Evolutionary conservation across 2,329 filamentous ascomycete species (phyloP).

Genomic region (Phaeosphaeria sp.): DNA sequence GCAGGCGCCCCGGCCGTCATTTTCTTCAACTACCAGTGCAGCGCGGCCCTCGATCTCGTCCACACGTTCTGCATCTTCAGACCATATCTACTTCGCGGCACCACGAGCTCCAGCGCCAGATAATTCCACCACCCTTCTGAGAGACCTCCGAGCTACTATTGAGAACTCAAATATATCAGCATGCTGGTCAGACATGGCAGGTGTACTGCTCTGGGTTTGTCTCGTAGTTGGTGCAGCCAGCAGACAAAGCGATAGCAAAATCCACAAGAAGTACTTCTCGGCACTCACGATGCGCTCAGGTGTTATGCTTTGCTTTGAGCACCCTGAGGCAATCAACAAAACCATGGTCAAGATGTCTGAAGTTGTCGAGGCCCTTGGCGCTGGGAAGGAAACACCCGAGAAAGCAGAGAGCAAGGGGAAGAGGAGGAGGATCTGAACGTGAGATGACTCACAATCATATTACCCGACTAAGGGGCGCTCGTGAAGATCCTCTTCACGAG

Average conservation of each 20-base stretch:
- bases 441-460: neutral
- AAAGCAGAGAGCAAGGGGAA: conserved; percentile 10
- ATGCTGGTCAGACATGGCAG: conserved; percentile 46
- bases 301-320: conserved; percentile 46
- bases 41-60: conserved; percentile 14
- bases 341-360: conserved; percentile 37
- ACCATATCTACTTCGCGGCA: conserved; percentile 7
- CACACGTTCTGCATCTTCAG: conserved; percentile 8
- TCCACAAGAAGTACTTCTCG: conserved; percentile 38
- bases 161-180: conserved; percentile 40
- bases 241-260: conserved; percentile 24
- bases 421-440: conserved; percentile 17
- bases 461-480: conserved; percentile 5
- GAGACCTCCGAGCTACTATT: conserved; percentile 29
- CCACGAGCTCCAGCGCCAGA: conserved; percentile 6
- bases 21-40: conserved; percentile 9
- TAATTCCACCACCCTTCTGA: conserved; percentile 23
- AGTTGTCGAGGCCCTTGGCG: conserved; percentile 24
- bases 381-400: neutral
- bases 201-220: conserved; percentile 47
- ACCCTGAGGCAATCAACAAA: conserved; percentile 38
- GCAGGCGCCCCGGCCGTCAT: conserved; percentile 5
- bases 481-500: conserved; percentile 17
- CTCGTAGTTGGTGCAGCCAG: conserved; percentile 43
- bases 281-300: conserved; percentile 40